Conservation (phyloP, 225 moss, liverwort and hornwort species). For the Antitrichia curtipendula region DNA sequence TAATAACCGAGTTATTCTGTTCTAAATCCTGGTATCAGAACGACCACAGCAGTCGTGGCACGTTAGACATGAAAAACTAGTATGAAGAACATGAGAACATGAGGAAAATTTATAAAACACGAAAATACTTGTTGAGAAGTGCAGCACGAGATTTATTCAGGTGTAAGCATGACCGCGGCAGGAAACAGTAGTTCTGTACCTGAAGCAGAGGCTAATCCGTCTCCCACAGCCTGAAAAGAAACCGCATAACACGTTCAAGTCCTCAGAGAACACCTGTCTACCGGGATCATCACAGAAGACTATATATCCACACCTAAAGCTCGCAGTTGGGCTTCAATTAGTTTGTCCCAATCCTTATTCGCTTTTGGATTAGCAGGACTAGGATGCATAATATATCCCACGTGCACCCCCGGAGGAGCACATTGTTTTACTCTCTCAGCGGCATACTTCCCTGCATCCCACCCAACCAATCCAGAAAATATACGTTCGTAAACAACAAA, state of each 20-base stretch:
- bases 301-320: slow-evolving; percentile 33
- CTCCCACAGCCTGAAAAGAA: neutral
- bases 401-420: slow-evolving; percentile 16
- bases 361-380: slow-evolving; percentile 58
- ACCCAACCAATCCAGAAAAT: neutral
- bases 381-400: slow-evolving; percentile 49
- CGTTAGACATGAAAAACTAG: neutral
- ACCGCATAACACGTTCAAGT: neutral
- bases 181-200: neutral
- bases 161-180: neutral
- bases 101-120: neutral
- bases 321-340: slow-evolving; percentile 38
- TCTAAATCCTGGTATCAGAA: neutral
- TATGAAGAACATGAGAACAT: neutral
- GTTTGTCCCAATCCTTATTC: slow-evolving; percentile 45
- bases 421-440: slow-evolving; percentile 25
- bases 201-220: neutral
- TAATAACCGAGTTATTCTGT: neutral
- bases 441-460: slow-evolving; percentile 47
- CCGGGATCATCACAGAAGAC: neutral
- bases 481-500: neutral
- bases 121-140: neutral
- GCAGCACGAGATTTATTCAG: neutral
- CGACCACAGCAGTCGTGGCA: neutral
- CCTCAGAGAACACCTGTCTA: neutral